Evolutionary conservation across 1,139 yeast genomes (phyloP).

Genomic region (Casaregolazyma suthepensis): DNA sequence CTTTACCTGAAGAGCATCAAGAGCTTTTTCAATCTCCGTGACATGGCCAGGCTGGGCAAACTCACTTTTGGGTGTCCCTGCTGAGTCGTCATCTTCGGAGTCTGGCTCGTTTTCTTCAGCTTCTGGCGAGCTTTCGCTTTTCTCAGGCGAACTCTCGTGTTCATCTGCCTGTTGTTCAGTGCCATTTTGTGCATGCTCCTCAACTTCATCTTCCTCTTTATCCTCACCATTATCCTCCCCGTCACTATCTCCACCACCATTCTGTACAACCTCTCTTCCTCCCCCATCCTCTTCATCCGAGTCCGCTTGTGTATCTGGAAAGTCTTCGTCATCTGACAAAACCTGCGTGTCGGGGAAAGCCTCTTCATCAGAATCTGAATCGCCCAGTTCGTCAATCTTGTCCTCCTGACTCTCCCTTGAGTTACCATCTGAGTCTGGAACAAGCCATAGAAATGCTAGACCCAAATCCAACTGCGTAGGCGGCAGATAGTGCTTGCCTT

Average conservation of each 20-base stretch:
- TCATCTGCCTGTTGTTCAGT: neutral
- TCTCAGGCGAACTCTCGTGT: slow-evolving; percentile 4
- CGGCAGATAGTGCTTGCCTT: slow-evolving; percentile 58
- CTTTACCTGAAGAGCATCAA: slow-evolving; percentile 22
- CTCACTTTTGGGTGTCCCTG: slow-evolving; percentile 8
- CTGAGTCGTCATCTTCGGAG: slow-evolving; percentile 9
- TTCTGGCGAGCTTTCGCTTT: slow-evolving; percentile 8
- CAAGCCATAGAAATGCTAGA: slow-evolving; percentile 70
- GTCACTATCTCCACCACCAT: slow-evolving; percentile 5
- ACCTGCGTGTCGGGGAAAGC: slow-evolving; percentile 24
- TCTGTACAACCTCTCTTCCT: slow-evolving; percentile 4
- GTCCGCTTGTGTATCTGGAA: slow-evolving; percentile 20
- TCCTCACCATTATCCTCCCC: slow-evolving; percentile 9
- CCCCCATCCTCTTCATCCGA: slow-evolving; percentile 16
- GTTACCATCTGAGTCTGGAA: slow-evolving; percentile 47
- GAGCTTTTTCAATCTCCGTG: slow-evolving; percentile 15
- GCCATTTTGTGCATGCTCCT: neutral
- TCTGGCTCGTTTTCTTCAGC: slow-evolving; percentile 11
- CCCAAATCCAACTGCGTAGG: slow-evolving; percentile 90
- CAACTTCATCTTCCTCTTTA: slow-evolving; percentile 3
- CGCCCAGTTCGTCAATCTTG: slow-evolving; percentile 7
- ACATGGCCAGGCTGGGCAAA: slow-evolving; percentile 7
- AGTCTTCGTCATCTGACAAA: slow-evolving; percentile 21
- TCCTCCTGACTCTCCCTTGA: slow-evolving; percentile 26
- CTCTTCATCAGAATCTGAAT: slow-evolving; percentile 18